Base-by-base conservation (phyloP, 2,329 filamentous ascomycete genomes). In the Aspergillus sp. region DNA sequence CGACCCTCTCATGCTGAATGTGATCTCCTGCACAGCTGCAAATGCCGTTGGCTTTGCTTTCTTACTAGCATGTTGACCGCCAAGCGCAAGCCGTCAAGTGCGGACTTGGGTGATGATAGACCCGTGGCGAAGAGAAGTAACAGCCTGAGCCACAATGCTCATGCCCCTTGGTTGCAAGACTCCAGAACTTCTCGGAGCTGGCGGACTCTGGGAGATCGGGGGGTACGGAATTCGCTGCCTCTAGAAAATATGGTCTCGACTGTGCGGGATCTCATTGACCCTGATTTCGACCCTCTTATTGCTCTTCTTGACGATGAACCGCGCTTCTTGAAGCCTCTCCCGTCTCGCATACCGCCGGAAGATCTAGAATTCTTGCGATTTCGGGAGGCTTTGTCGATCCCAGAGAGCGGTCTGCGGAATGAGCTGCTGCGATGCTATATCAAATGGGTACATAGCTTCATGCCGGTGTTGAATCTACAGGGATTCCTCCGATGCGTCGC, bases 371-470 rank as follows among this genome's bases (percentile, higher is more conserved):
- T 93, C 73, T 82, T 96, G 59, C 85, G 88, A 59, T 85, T 88
- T 70, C 96, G 95, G 78, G 91, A 91, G 3, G 91, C 91, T 1
- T 79, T 96, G 60, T 86, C 87, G 4, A 83, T 96, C 49, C 92
- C 92, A 2, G 81, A 84, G 50, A 77, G 82, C 4, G 78, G 82
- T 1, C 80, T 96, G 49, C 89, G 92, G 70, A 90, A 89, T 74
- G 91, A 91, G 58, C 82, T 96, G 25, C 79, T 97, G 5, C 85
- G 87, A 66, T 87, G 87, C 21, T 96, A 94, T 72, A 84, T 92
- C 66, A 90, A 95, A 78, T 96, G 89, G 75, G 91, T 96, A 10
- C 89, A 96, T 73, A 92, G 91, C 12, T 96, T 91, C 73, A 95
- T 97, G 91, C 92, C 92, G 12, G 81, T 96, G 45, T 77, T 97